These are phyloP conservation scores for sweet orange (Citrus sinensis) DNA, from an alignment of 345 rosid species.

Conservation along the genomic window DVS_A1.0 CM039167.1:1820501-1821000, in stretches of 20 bases:
- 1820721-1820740: not conserved
- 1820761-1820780: not conserved
- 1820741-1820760: not conserved
- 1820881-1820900: not conserved
- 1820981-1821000: not conserved
- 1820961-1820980: not conserved
- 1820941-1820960: not conserved
- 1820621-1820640: not conserved
- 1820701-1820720: not conserved
- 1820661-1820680: not conserved
- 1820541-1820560: not conserved
- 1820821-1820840: not conserved
- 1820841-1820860: not conserved
- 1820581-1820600: not conserved
- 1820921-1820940: not conserved
- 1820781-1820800: not conserved
- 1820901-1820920: not conserved
- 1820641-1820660: not conserved
- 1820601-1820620: not conserved
- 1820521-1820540: not conserved
- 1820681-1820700: not conserved
- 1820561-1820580: not conserved
- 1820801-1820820: not conserved
- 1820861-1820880: not conserved
- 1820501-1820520: not conserved